Evolutionary conservation across 2,329 filamentous ascomycete species (phyloP), one percentile per base, ranked within the genome.

Genomic region (Thelonectria blattea): DNA sequence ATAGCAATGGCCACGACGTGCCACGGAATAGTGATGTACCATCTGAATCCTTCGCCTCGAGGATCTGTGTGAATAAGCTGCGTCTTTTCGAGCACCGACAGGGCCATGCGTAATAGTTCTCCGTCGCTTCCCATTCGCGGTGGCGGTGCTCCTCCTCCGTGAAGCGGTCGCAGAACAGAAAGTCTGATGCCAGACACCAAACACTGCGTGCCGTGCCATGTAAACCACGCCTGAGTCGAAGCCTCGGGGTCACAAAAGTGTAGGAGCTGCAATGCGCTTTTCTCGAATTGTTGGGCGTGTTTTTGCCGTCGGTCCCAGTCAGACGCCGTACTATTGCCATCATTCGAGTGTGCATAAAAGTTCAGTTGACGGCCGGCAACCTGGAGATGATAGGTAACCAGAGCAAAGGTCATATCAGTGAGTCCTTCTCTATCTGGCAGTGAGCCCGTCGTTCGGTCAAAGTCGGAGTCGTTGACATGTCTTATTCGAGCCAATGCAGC

Each of bases 161-260:
- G 46, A 2, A 55, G 39, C 5, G 56, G 52, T 22, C 61, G 53
- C 30, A 54, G n/a, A 3, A 49, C 27, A 1, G 56, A 58, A 9
- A 60, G 52, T 3, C 60, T 45, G 30, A 56, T 42, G 10, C 52
- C 56, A 20, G 62, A 58, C 5, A 64, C 50, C n/a, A 60, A 46
- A 18, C 56, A 64, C 37, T 62, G 62, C 3, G 62, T 58, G 51
- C 53, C 62, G 20, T 64, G 56, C 60, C 56, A 62, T 42, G 62
- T 62, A 39, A 58, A 60, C 62, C 60, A 64, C 24, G 62, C 56
- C 15, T 62, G 58, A 6, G 46, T 15, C 10, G 62, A 64, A 1
- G 56, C 52, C 39, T 60, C 60, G 7, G 60, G 62, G 15, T 64
- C 56, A 15, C 62, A 64, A 24, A 64, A 60, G 30, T 52, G 56